These are phyloP conservation scores for Trichoderma pleuroti DNA, from an alignment of 2,329 filamentous ascomycete species.

Conservation along the genomic window DNA sequence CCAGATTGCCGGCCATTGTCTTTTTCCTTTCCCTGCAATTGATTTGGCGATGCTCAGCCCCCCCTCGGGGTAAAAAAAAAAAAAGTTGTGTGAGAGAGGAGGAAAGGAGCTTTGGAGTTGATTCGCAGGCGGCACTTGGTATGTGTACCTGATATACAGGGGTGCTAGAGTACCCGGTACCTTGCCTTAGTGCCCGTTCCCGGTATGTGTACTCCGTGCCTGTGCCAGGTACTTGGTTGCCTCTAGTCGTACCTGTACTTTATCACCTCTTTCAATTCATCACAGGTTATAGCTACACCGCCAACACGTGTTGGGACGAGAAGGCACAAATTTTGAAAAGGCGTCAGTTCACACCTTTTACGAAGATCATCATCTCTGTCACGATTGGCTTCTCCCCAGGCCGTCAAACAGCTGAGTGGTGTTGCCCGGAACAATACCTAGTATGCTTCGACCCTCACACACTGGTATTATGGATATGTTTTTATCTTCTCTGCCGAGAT, in stretches of 20 bases:
- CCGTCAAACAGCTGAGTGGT: background rate
- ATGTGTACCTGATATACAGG: background rate
- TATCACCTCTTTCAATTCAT: background rate
- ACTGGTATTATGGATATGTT: background rate
- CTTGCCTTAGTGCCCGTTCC: background rate
- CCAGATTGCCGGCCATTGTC: conserved; percentile 13
- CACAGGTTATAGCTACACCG: background rate
- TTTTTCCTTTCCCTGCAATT: conserved; percentile 1
- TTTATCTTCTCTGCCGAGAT: background rate
- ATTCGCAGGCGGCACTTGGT: background rate
- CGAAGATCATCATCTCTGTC: background rate
- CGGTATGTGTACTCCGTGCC: background rate
- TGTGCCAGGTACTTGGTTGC: background rate
- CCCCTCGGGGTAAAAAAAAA: background rate
- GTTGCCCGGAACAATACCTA: background rate
- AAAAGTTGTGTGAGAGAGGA: background rate
- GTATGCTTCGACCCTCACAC: background rate
- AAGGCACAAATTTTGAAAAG: background rate
- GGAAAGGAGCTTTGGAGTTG: background rate
- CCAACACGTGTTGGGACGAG: background rate
- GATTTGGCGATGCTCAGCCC: background rate
- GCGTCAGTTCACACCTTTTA: background rate
- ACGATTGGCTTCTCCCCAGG: background rate
- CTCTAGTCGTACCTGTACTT: background rate
- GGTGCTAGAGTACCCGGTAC: background rate